A percentile compares a stretch with the other conserved stretches of the same genome.
Conservation (phyloP, 352 stramenopile species). For the Phytophthora sp. region DNA sequence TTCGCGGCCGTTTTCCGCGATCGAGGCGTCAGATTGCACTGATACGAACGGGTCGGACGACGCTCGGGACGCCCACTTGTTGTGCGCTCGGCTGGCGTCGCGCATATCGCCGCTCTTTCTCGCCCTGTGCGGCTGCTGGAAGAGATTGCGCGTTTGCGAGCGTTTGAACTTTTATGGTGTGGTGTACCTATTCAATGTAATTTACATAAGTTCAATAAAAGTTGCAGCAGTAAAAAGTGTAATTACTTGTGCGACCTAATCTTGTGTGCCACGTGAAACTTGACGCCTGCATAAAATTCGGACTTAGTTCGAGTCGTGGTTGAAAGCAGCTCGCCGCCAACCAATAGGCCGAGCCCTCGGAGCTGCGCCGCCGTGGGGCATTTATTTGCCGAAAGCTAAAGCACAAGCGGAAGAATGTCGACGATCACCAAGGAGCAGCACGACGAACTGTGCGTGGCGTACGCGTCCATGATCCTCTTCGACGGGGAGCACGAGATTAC, state of each 20-base stretch:
- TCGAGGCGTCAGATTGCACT: neutral
- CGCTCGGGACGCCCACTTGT: constrained; percentile 41
- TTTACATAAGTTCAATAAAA: neutral
- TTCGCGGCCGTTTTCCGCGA: constrained; percentile 20
- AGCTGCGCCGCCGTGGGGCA: constrained; percentile 9
- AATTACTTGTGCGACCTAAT: constrained; percentile 19
- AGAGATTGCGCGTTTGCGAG: constrained; percentile 19
- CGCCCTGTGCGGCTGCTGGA: neutral
- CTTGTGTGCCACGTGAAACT: constrained; percentile 5
- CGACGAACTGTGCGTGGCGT: constrained; percentile 85
- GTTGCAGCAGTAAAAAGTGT: constrained; percentile 31
- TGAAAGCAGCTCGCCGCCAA: constrained; percentile 40
- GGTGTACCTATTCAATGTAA: neutral
- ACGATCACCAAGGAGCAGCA: constrained; percentile 86
- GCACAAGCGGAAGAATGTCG: constrained; percentile 68
- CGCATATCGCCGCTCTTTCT: constrained; percentile 27
- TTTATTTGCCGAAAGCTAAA: constrained; percentile 61
- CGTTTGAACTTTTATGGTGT: constrained; percentile 28
- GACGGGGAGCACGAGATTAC: constrained; percentile 87
- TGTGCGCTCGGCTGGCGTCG: constrained; percentile 6
- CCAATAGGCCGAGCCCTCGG: constrained; percentile 30
- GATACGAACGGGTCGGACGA: constrained; percentile 35
- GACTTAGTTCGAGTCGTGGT: constrained; percentile 17
- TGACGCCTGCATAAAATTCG: constrained; percentile 1
- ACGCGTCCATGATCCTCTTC: constrained; percentile 87